Evolutionary conservation across 2,329 filamentous ascomycete genomes (phyloP), one percentile per base, ranked within the genome.

Genomic region (Beauveria medogensis): DNA sequence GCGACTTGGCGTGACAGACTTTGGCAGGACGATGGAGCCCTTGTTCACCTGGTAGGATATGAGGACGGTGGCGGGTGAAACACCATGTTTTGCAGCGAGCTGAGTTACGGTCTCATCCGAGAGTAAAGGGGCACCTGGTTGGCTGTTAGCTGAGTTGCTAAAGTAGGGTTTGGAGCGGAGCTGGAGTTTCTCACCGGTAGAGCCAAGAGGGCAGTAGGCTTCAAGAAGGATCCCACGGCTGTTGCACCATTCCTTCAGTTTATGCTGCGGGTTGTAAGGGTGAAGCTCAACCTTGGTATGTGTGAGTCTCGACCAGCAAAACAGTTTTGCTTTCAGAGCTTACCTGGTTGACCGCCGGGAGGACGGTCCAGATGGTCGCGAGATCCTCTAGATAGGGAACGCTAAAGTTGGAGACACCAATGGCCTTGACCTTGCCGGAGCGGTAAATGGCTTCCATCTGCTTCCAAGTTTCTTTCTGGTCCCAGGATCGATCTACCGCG

Each of bases 381-480:
- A 85, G 77, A 70, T 84, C 71, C 68, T 83, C 77, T 20, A 85
- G 76, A 69, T 83, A 85, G 59, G 73, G 74, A 64, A 54, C 37
- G 75, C 79, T 82, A 73, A 84, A 85, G 71, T 85, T 85, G 73
- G 77, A 80, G 51, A 85, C 81, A 54, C 82, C 82, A 55, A 85
- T 76, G 46, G 74, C 77, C 69, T 73, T 77, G 62, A 77, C 74
- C 73, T 85, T 87, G 65, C 85, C 85, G 0, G 82, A 80, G 8
- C 74, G 73, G 5, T 88, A 76, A 3, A 90, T 76, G 64, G 80
- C 81, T 78, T 91, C 89, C 81, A 91, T 86, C 71, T 82, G 82
- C 76, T 87, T 87, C 89, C 89, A 95, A 55, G 89, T 91, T 63
- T 89, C 80, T 65, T 89, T 76, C 72, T 93, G 89, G 67, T 50